These are phyloP conservation scores for Pinus albicaulis DNA, from an alignment of 75 land plant species.

Conservation along the genomic window DNA sequence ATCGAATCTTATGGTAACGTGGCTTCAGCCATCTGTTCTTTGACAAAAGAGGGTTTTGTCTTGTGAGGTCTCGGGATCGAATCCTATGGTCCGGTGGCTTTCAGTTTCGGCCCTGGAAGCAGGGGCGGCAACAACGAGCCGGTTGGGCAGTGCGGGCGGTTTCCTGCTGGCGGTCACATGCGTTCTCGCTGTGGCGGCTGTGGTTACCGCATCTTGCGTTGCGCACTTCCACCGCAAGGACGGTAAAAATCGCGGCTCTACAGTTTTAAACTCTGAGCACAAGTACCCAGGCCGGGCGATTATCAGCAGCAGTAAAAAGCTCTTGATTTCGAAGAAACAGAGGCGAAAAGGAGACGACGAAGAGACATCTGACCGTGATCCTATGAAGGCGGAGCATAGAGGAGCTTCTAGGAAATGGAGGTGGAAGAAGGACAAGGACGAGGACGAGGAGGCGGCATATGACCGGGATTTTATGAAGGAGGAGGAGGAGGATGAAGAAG, in stretches of 20 bases:
- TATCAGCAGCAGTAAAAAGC: background rate
- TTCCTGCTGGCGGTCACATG: background rate
- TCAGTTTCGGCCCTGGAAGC: background rate
- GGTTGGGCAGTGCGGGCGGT: background rate
- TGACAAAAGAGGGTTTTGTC: too few relatives aligned
- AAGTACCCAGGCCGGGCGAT: background rate
- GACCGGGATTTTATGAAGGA: too few relatives aligned
- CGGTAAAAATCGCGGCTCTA: background rate
- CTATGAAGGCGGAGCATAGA: background rate
- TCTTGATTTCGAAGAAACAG: background rate
- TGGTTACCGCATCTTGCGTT: background rate
- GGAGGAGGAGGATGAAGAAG: conserved; percentile 10
- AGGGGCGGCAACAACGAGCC: too few relatives aligned
- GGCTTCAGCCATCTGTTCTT: too few relatives aligned
- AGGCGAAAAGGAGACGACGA: background rate
- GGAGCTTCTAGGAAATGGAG: too few relatives aligned
- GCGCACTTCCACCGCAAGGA: background rate
- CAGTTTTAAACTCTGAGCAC: background rate
- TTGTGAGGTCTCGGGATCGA: background rate
- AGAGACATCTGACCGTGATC: background rate
- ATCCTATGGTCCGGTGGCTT: background rate
- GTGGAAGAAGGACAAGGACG: too few relatives aligned
- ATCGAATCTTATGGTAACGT: too few relatives aligned
- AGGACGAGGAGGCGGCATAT: too few relatives aligned
- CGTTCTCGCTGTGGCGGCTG: background rate